phyloP scores from a whole-genome alignment of 176 grass and related monocot species.

The Hsuehochloa calcarea region DNA sequence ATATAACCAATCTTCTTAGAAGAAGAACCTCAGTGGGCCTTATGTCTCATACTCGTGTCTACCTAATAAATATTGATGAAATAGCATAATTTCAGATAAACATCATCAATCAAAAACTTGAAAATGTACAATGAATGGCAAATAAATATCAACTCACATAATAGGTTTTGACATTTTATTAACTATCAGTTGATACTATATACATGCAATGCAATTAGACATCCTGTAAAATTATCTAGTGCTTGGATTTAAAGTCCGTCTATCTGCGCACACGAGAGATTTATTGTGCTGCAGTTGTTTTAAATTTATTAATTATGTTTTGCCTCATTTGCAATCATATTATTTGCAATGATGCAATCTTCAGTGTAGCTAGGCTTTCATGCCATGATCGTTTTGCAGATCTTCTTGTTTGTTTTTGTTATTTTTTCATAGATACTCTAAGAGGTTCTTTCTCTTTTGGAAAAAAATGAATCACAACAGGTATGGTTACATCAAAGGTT shows the following conservation, averaged over 20 bases:
- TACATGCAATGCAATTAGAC: background rate
- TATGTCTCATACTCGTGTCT: background rate
- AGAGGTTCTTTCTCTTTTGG: slow-evolving; percentile 20
- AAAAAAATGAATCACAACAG: slow-evolving; percentile 41
- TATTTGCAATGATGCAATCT: background rate
- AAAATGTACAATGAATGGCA: background rate
- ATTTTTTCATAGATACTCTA: slow-evolving; percentile 2
- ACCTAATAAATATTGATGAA: background rate
- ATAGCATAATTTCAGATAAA: background rate
- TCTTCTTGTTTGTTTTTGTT: background rate
- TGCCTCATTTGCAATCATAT: background rate
- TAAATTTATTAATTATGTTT: slow-evolving; percentile 5
- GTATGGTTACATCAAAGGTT: slow-evolving; percentile 96
- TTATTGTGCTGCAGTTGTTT: slow-evolving; percentile 15
- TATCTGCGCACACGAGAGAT: background rate
- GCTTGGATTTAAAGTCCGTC: background rate
- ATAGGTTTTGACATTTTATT: background rate
- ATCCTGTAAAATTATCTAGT: slow-evolving; percentile 20
- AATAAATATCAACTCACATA: background rate
- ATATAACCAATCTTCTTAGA: background rate
- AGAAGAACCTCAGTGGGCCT: background rate
- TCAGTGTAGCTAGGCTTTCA: background rate
- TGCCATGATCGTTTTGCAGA: background rate
- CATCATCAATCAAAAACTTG: background rate
- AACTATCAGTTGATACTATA: background rate